A percentile compares a stretch with the other conserved stretches of the same genome.
Evolutionary conservation across 2,329 filamentous ascomycete species (phyloP).

Genomic region (Diaporthe caulivora): DNA sequence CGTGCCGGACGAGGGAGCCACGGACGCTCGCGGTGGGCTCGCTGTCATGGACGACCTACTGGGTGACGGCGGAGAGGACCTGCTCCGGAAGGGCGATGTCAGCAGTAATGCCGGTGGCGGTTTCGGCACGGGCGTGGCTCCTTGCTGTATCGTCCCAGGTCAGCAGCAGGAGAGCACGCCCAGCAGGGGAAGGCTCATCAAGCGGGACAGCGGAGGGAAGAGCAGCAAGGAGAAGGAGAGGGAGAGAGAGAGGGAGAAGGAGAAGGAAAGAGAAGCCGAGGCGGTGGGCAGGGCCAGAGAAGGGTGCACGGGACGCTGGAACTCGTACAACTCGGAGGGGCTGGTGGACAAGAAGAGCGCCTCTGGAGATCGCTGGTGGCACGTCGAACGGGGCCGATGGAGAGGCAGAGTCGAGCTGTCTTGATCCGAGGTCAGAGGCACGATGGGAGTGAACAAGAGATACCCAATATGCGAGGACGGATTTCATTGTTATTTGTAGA

Average conservation of each 20-base stretch:
- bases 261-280: conserved; percentile 24
- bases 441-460: background rate
- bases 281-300: conserved; percentile 40
- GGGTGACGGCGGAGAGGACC: conserved; percentile 59
- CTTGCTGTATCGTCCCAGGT: conserved; percentile 43
- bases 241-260: conserved; percentile 4
- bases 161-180: conserved; percentile 38
- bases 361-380: conserved; percentile 47
- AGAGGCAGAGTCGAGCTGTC: conserved; percentile 44
- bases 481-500: conserved; percentile 5
- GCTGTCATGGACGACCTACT: conserved; percentile 65
- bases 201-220: conserved; percentile 40
- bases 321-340: conserved; percentile 43
- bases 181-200: conserved; percentile 22
- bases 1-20: conserved; percentile 66
- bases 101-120: conserved; percentile 34
- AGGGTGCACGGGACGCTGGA: conserved; percentile 52
- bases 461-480: background rate
- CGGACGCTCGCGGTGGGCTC: conserved; percentile 68
- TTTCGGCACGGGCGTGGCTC: conserved; percentile 33
- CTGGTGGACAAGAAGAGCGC: conserved; percentile 49
- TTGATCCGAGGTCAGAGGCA: conserved; percentile 36
- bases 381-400: conserved; percentile 52
- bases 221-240: conserved; percentile 21
- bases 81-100: conserved; percentile 41